These are phyloP conservation scores for Leccinum subgranulosum DNA, from an alignment of 768 basidiomycete species.

Conservation along the genomic window DNA sequence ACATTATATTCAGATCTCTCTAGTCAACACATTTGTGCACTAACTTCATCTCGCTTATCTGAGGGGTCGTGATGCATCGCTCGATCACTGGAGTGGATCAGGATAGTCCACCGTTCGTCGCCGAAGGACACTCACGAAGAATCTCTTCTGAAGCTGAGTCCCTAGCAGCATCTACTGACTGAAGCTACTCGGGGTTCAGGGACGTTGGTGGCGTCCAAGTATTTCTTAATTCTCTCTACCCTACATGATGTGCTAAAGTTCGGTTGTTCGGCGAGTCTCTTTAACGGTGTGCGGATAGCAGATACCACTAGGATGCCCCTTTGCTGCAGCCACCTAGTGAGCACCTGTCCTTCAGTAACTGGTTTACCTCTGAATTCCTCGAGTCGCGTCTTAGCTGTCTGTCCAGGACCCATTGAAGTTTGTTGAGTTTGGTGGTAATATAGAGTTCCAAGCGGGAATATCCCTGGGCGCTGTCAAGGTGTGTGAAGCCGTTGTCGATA, in stretches of 20 bases:
- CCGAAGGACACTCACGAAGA: neutral
- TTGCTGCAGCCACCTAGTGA: slow-evolving; percentile 1
- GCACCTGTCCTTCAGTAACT: slow-evolving; percentile 2
- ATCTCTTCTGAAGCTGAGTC: neutral
- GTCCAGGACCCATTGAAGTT: no score
- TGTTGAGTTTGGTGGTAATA: no score
- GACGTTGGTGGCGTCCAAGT: neutral
- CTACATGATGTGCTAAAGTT: neutral
- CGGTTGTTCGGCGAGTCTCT: neutral
- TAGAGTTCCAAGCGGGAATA: no score
- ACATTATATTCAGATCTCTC: neutral
- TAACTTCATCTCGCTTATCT: neutral
- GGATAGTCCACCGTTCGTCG: neutral
- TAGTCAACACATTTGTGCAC: neutral
- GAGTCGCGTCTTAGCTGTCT: no score
- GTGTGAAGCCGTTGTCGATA: no score
- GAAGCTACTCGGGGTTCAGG: slow-evolving; percentile 5
- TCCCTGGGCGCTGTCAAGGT: no score
- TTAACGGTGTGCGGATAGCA: neutral
- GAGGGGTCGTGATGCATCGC: neutral
- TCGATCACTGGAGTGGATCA: neutral
- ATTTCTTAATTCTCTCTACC: neutral
- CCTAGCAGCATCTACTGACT: neutral
- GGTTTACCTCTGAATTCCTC: neutral
- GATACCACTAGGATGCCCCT: no score